Conservation (phyloP, 1,139 yeast species). For the Geotrichum candidum region DNA sequence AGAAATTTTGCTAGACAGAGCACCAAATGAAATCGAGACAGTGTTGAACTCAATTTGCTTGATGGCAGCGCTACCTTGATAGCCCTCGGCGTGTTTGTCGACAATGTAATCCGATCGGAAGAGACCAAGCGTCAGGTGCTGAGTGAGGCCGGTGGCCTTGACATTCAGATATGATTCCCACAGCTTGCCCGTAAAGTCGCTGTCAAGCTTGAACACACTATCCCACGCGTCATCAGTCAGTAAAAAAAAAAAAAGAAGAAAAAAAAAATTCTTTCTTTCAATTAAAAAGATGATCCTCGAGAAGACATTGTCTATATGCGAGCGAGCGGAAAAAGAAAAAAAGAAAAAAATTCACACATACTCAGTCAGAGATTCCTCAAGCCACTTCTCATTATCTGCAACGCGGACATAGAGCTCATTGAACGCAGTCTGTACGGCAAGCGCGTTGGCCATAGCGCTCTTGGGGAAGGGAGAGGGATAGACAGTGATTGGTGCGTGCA, state of each 20-base stretch:
- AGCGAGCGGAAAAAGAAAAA: not conserved
- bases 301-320: no score
- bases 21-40: slow-evolving; percentile 92
- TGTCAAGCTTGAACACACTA: slow-evolving; percentile 43
- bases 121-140: slow-evolving; percentile 71
- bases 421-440: slow-evolving; percentile 60
- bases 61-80: slow-evolving; percentile 36
- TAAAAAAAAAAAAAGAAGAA: not conserved
- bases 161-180: slow-evolving; percentile 38
- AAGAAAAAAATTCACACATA: slow-evolving; percentile 22
- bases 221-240: not conserved
- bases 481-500: slow-evolving; percentile 78
- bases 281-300: not conserved
- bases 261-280: not conserved
- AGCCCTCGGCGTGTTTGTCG: slow-evolving; percentile 20
- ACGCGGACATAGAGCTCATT: slow-evolving; percentile 69
- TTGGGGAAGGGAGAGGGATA: slow-evolving; percentile 87
- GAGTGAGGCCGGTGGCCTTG: slow-evolving; percentile 45
- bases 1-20: slow-evolving; percentile 75
- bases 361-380: slow-evolving; percentile 49
- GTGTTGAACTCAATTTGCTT: slow-evolving; percentile 96
- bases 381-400: slow-evolving; percentile 54
- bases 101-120: slow-evolving; percentile 90
- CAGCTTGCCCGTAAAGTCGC: slow-evolving; percentile 75
- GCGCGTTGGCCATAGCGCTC: slow-evolving; percentile 58